Base-by-base conservation (phyloP, 1,284 basidiomycete species). In the Cystobasidium slooffiae region DNA sequence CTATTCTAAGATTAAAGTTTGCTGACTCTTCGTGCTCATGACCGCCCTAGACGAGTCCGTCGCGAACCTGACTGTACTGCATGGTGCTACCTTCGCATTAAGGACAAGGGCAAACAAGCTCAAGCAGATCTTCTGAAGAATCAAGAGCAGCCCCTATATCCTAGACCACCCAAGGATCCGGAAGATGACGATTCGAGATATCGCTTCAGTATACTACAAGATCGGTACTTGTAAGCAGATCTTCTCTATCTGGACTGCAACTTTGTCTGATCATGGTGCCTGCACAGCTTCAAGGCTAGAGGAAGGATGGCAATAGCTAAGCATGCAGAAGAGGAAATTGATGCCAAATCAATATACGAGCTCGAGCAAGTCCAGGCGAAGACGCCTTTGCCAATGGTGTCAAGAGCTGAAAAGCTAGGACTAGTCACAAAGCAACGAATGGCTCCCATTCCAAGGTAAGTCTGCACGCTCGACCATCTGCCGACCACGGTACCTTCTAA, bases 61-160 rank as follows among this genome's bases (percentile, higher is more conserved):
- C 24, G 61, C 20, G 63, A 73, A 31, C 70, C 70, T 5, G 62
- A 73, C 24, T 73, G 70, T 61, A 56, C 39, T 43, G 70, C 63
- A 47, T 53, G 47, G 44, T 73, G 70, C 44, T 73, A 73, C 62
- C 65, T 73, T 18, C 70, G 62, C 37, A 22, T 51, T 3, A 73
- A 62, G 58, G 58, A 49, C n/a, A 72, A 72, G 22, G 59, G 58
- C 22, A 64, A 62, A 52, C 44, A 72, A 66, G 53, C 18, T 31
- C 51, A 44, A 46, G 41, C n/a, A 44, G 31, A 41, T 0, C 44
- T 55, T 20, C 4, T n/a, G 20, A 39, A 31, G 52, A 8, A 64
- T n/a, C 16, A 63, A 22, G 52, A 43, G 22, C 41, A 49, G 31
- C 31, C 31, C 44, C 31, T 58, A 6, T 53, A 72, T 47, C 69